Evolutionary conservation across 23 red algal genomes (phyloP).

Genomic region (Gracilaria vermiculophylla): DNA sequence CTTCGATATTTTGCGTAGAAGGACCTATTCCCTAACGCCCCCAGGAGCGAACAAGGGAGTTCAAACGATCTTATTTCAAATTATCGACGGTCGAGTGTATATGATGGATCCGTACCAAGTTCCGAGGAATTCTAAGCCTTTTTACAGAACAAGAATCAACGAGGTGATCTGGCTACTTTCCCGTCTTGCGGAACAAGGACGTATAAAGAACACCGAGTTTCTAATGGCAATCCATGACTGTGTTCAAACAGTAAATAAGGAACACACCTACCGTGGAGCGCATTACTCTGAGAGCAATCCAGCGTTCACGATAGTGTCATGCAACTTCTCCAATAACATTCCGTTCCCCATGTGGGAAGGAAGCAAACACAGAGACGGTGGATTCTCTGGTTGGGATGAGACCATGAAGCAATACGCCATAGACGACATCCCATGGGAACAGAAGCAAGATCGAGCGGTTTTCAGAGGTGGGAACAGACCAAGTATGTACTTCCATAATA

Average conservation of each 20-base stretch:
- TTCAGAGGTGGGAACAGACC: slow-evolving; percentile 87
- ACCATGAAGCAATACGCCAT: slow-evolving; percentile 39
- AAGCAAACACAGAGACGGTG: slow-evolving; percentile 63
- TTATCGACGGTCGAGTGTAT: slow-evolving; percentile 69
- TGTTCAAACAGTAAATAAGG: slow-evolving; percentile 88
- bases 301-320: slow-evolving; percentile 87
- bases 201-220: slow-evolving; percentile 82
- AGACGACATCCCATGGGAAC: slow-evolving; percentile 67
- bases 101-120: slow-evolving; percentile 83
- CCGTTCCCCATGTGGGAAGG: slow-evolving; percentile 97
- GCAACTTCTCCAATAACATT: slow-evolving; percentile 92
- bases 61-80: slow-evolving; percentile 75
- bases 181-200: slow-evolving; percentile 56
- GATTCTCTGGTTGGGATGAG: slow-evolving; percentile 83
- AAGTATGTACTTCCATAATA: slow-evolving; percentile 79
- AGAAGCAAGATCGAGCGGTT: slow-evolving; percentile 69
- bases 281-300: slow-evolving; percentile 67
- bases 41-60: slow-evolving; percentile 80
- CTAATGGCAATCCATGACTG: slow-evolving; percentile 96
- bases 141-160: slow-evolving; percentile 82
- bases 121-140: slow-evolving; percentile 67
- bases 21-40: slow-evolving; percentile 70
- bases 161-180: slow-evolving; percentile 79
- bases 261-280: slow-evolving; percentile 70
- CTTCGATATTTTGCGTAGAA: slow-evolving; percentile 62